phyloP scores from a whole-genome alignment of 2,329 filamentous ascomycete species.

The Trichoderma atroviride region DNA sequence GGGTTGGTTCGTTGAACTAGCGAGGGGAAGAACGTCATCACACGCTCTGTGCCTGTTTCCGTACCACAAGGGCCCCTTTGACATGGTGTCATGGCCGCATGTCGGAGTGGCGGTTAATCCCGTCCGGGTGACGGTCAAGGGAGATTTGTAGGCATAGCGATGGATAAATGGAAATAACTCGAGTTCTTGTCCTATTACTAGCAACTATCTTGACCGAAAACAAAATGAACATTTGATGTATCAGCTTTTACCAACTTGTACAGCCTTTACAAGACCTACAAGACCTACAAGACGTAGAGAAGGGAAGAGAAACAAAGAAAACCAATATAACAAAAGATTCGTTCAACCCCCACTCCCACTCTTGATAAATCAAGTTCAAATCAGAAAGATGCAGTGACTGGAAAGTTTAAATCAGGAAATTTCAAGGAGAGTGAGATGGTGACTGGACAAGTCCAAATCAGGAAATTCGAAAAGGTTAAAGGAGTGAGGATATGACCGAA shows the following conservation, averaged over 20 bases:
- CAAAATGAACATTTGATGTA: neutral
- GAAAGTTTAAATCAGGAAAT: neutral
- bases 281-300: too few species aligned
- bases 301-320: neutral
- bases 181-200: neutral
- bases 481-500: too few species aligned
- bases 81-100: neutral
- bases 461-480: too few species aligned
- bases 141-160: neutral
- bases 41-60: neutral
- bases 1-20: neutral
- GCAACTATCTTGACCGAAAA: neutral
- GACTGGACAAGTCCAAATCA: too few species aligned
- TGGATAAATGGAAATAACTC: neutral
- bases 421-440: neutral
- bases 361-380: neutral
- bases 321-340: neutral
- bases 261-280: neutral
- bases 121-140: neutral
- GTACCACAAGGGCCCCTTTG: neutral
- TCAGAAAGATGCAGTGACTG: neutral
- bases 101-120: neutral
- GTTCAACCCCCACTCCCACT: neutral
- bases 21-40: neutral
- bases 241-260: neutral